Conservation (phyloP, 345 rosid species). For the Salix dunnii region DNA sequence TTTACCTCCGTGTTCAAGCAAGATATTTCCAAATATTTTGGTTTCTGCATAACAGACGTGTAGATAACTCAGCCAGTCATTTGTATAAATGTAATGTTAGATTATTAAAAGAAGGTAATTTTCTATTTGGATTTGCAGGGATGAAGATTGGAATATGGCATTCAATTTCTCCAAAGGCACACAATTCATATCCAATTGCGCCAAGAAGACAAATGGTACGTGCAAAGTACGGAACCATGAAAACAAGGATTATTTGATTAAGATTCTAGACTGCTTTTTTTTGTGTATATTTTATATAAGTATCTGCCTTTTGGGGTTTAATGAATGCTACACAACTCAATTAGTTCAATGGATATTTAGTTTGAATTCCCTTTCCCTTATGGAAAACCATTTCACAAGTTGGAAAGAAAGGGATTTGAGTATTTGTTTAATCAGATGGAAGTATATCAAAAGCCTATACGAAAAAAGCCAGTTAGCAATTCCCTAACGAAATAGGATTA, state of each 20-base stretch:
- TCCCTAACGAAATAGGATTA: too few species aligned
- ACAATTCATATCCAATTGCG: constrained; percentile 56
- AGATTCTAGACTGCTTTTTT: not conserved
- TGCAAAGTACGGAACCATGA: not conserved
- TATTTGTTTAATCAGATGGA: too few species aligned
- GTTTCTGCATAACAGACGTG: constrained; percentile 88
- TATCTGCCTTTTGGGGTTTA: not conserved
- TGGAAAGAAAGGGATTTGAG: not conserved
- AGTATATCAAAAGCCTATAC: too few species aligned
- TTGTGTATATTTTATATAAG: not conserved
- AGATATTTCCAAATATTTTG: constrained; percentile 56
- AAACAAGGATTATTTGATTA: not conserved
- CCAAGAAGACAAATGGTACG: constrained; percentile 55
- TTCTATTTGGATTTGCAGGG: constrained; percentile 39
- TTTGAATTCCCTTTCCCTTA: not conserved
- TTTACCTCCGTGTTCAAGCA: constrained; percentile 51
- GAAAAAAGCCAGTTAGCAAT: too few species aligned
- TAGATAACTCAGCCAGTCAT: constrained; percentile 30
- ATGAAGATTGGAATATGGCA: constrained; percentile 76
- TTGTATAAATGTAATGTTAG: not conserved
- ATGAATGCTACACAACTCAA: not conserved
- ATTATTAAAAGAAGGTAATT: not conserved
- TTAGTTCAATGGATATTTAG: not conserved
- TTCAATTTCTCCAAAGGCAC: constrained; percentile 74
- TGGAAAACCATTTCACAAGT: not conserved